Conservation (phyloP, 257 asterid genomes). For the Schizonepeta tenuifolia region DNA sequence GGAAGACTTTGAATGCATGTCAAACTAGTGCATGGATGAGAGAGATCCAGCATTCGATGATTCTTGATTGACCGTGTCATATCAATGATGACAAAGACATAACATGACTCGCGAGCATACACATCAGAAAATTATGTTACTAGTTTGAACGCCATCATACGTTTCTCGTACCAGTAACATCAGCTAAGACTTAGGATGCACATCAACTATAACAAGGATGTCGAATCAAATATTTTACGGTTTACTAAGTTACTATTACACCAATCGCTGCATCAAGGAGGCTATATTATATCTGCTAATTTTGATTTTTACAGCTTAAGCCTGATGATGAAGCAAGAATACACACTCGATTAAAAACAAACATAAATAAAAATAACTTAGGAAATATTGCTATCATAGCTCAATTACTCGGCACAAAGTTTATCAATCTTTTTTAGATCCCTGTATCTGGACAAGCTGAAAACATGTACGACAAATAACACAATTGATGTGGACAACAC, state of each 20-base stretch:
- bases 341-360: background rate
- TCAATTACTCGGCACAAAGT: background rate
- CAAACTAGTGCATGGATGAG: slow-evolving; percentile 22
- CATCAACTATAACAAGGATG: background rate
- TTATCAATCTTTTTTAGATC: background rate
- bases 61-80: slow-evolving; percentile 19
- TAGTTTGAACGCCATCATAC: background rate
- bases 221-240: background rate
- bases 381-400: background rate
- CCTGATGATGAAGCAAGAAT: background rate
- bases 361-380: background rate
- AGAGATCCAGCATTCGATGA: slow-evolving; percentile 21
- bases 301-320: background rate
- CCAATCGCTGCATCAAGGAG: background rate
- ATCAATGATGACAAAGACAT: background rate
- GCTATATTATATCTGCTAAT: background rate
- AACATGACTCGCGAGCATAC: background rate
- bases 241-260: background rate
- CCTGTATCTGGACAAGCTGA: background rate
- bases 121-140: slow-evolving; percentile 1
- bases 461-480: background rate
- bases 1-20: slow-evolving; percentile 17
- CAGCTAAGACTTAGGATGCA: background rate
- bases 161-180: background rate
- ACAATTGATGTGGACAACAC: background rate